A percentile compares a stretch with the other conserved stretches of the same genome.
phyloP scores from a whole-genome alignment of 176 grass and related monocot species.

The Lolium perenne region DNA sequence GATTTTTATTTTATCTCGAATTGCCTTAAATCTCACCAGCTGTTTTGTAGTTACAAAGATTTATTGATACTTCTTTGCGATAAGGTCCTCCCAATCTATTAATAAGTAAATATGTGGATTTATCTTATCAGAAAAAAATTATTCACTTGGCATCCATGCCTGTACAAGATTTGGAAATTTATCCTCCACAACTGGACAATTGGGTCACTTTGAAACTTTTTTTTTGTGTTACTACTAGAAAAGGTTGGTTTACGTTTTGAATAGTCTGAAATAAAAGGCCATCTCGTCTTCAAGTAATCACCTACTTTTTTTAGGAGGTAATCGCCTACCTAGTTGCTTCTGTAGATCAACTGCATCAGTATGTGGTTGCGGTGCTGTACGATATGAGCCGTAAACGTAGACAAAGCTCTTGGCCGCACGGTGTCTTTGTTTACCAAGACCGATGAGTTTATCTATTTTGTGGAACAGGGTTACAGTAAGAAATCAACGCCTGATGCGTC shows the following conservation, averaged over 20 bases:
- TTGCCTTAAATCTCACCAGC: neutral
- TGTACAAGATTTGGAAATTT: no score
- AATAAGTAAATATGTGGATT: neutral
- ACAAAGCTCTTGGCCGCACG: neutral
- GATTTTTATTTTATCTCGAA: no score
- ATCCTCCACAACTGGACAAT: no score
- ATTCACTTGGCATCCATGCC: neutral
- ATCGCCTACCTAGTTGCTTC: neutral
- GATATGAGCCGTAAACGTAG: conserved; percentile 5
- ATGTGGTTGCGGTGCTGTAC: neutral
- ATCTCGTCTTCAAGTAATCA: no score
- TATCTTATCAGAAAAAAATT: neutral
- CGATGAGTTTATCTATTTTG: conserved; percentile 10
- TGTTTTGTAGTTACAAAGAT: neutral
- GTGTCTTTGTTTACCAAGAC: conserved; percentile 32
- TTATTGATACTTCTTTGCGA: neutral
- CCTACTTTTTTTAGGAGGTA: no score
- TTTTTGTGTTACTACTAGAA: no score
- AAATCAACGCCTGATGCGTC: conserved; percentile 54
- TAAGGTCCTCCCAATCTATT: no score
- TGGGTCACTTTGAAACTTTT: no score
- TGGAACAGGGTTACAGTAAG: conserved; percentile 27
- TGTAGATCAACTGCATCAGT: neutral
- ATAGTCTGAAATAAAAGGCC: no score
- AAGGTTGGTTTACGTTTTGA: no score